These are phyloP conservation scores for Eryngium alpinum DNA, from an alignment of 140 eudicot species.

Conservation along the genomic window DNA sequence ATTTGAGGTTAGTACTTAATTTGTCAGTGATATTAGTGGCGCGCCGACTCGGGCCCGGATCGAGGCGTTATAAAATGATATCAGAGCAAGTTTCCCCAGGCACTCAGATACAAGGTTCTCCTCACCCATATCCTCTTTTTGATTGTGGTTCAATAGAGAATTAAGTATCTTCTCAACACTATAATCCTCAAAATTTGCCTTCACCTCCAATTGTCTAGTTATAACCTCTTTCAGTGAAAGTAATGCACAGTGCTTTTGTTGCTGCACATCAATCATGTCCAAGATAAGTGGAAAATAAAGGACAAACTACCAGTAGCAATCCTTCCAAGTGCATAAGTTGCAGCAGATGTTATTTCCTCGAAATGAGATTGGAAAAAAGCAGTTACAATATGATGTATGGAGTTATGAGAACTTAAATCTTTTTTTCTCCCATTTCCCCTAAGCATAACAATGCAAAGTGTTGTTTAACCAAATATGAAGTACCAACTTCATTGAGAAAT, in stretches of 20 bases:
- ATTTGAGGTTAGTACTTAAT: too few relatives aligned
- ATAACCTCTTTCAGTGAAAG: conserved; percentile 98
- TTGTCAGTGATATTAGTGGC: too few relatives aligned
- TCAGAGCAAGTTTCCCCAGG: conserved; percentile 86
- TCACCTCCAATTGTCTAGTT: conserved; percentile 95
- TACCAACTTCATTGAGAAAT: conserved; percentile 71
- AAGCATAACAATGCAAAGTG: conserved; percentile 90
- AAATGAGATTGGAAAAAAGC: conserved; percentile 97
- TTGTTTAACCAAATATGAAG: conserved; percentile 66
- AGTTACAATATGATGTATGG: conserved; percentile 78
- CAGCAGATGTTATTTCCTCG: conserved; percentile 98
- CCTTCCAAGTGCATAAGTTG: conserved; percentile 97
- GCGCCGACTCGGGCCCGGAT: too few relatives aligned
- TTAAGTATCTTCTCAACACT: conserved; percentile 91
- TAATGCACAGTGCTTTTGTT: conserved; percentile 81
- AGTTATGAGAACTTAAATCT: conserved; percentile 84
- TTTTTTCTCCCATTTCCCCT: conserved; percentile 99
- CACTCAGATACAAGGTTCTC: conserved; percentile 99
- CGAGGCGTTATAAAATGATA: too few relatives aligned
- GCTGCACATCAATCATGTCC: conserved; percentile 97
- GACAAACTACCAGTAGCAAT: conserved; percentile 94
- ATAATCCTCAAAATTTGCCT: conserved; percentile 88
- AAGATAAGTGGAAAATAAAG: conserved; percentile 80
- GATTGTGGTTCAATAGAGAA: conserved; percentile 87
- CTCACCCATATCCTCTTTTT: conserved; percentile 99